Conservation (phyloP, 305 asterid species). For the Striga hermonthica region DNA sequence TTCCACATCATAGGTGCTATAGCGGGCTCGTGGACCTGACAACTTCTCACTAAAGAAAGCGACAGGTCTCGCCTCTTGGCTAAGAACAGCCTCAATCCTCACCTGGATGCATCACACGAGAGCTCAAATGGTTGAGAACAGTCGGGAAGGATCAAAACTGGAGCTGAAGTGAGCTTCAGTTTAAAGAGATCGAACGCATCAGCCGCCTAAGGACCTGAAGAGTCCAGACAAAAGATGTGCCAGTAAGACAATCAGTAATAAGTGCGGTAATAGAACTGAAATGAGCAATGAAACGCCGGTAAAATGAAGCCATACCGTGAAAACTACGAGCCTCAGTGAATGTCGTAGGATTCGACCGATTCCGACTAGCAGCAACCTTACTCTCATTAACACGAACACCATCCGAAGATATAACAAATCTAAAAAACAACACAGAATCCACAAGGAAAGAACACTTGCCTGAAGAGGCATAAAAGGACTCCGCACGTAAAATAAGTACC, state of each 20-base stretch:
- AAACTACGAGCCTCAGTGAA: neutral
- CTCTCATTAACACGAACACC: neutral
- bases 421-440: neutral
- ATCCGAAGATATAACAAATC: neutral
- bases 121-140: neutral
- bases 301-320: neutral
- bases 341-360: neutral
- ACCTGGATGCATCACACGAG: neutral
- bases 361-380: neutral
- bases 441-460: neutral
- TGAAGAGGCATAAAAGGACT: neutral
- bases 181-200: neutral
- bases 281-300: neutral
- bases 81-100: neutral
- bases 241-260: neutral
- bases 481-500: neutral
- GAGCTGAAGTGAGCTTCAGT: neutral
- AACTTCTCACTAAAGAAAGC: neutral
- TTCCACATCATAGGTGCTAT: neutral
- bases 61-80: neutral
- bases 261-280: neutral
- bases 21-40: neutral
- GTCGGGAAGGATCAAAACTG: neutral
- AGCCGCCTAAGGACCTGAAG: neutral
- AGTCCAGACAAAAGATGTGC: neutral